These are phyloP conservation scores for Sindora glabra DNA, from an alignment of 306 rosid genomes.

Conservation along the genomic window DNA sequence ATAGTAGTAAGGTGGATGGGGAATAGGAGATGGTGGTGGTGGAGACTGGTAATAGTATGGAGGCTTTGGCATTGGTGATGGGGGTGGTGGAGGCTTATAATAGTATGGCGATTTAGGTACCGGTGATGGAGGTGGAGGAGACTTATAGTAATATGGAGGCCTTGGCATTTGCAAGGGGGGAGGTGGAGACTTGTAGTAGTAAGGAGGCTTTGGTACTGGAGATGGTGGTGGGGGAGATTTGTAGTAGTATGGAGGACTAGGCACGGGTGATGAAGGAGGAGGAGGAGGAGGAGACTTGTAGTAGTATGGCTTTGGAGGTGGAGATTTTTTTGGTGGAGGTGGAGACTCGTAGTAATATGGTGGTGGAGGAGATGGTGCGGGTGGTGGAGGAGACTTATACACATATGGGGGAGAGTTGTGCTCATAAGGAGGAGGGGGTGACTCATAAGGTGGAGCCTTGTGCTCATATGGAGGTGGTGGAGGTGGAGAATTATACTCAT, in stretches of 20 bases:
- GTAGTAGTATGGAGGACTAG: conserved; percentile 19
- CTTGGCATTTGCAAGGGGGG: conserved; percentile 3
- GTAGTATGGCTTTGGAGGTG: too few species aligned
- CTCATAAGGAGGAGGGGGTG: not conserved
- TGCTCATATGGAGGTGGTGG: not conserved
- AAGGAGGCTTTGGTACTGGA: not conserved
- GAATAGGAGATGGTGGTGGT: conserved; percentile 18
- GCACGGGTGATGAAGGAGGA: conserved; percentile 9
- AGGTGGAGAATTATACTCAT: not conserved
- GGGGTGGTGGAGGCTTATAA: conserved; percentile 59
- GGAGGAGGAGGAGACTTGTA: conserved; percentile 10
- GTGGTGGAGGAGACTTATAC: conserved; percentile 44
- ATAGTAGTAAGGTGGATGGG: conserved; percentile 17
- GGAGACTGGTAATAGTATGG: conserved; percentile 28
- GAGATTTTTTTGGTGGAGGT: conserved; percentile 35
- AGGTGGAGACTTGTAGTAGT: conserved; percentile 21
- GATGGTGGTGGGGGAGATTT: conserved; percentile 1
- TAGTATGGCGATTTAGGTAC: conserved; percentile 10
- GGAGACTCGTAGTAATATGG: conserved; percentile 29
- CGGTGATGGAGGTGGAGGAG: conserved; percentile 30
- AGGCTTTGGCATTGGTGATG: conserved; percentile 15
- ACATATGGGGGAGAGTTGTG: conserved; percentile 14
- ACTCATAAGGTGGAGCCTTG: not conserved
- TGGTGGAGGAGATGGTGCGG: not conserved
- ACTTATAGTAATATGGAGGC: conserved; percentile 17